These are phyloP conservation scores for Triticum turgidum DNA, from an alignment of 176 grass and related monocot species.

Conservation along the genomic window DNA sequence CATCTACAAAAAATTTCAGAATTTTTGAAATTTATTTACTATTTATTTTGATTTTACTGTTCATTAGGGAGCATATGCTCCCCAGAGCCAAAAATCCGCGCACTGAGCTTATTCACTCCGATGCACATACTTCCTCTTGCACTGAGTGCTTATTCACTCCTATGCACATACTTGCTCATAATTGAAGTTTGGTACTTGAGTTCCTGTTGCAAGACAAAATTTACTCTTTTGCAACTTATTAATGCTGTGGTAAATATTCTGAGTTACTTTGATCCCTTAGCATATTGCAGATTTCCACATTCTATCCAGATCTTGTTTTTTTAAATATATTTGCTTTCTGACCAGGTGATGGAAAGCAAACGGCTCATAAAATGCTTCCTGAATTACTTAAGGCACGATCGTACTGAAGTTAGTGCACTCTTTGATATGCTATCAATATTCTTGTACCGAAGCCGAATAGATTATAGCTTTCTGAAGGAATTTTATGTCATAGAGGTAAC, in stretches of 20 bases:
- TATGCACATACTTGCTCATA: slow-evolving; percentile 9
- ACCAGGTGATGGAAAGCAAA: slow-evolving; percentile 99
- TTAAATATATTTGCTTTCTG: slow-evolving; percentile 24
- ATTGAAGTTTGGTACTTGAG: neutral
- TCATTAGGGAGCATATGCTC: no score
- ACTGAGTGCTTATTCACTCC: neutral
- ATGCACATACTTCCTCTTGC: slow-evolving; percentile 16
- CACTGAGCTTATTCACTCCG: neutral
- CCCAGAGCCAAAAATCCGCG: no score
- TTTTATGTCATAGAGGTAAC: slow-evolving; percentile 98
- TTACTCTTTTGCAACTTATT: neutral
- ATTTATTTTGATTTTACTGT: no score
- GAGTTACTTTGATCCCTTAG: neutral
- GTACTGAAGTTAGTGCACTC: slow-evolving; percentile 82
- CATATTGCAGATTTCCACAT: neutral
- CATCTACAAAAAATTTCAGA: no score
- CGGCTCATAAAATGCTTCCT: slow-evolving; percentile 96
- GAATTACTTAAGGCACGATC: slow-evolving; percentile 91
- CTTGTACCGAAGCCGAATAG: slow-evolving; percentile 91
- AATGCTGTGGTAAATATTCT: neutral
- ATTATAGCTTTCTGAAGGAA: slow-evolving; percentile 97
- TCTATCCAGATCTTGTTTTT: neutral
- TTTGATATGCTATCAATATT: slow-evolving; percentile 99
- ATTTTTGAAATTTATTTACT: no score
- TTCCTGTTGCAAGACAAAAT: neutral